A percentile compares a stretch with the other conserved stretches of the same genome.
Evolutionary conservation across 176 grass and related monocot species (phyloP).

Genomic region (Rhipidocladum racemiflorum): DNA sequence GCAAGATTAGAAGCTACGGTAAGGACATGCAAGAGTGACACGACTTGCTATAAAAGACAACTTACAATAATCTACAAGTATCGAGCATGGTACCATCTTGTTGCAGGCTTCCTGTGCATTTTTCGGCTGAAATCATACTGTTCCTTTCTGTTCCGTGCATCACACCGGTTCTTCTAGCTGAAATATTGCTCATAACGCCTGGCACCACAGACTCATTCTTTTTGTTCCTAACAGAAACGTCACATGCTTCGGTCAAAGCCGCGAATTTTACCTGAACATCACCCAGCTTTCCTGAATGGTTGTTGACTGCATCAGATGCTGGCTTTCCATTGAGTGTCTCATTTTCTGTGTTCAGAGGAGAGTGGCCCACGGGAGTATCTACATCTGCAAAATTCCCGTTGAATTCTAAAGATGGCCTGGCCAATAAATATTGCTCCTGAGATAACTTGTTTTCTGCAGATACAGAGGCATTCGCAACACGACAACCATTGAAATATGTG

Average conservation of each 20-base stretch:
- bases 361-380: conserved; percentile 28
- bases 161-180: conserved; percentile 13
- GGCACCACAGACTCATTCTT: not conserved
- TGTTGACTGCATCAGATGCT: conserved; percentile 1
- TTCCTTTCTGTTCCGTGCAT: conserved; percentile 31
- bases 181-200: conserved; percentile 12
- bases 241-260: not conserved
- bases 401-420: conserved; percentile 22
- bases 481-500: conserved; percentile 20
- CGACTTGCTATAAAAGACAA: conserved; percentile 10
- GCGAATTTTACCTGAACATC: not conserved
- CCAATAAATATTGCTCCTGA: conserved; percentile 34
- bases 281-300: conserved; percentile 29
- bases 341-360: conserved; percentile 7
- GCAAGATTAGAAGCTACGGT: conserved; percentile 28
- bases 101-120: conserved; percentile 16
- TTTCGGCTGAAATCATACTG: not conserved
- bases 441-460: conserved; percentile 20
- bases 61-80: conserved; percentile 17
- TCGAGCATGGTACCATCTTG: conserved; percentile 34
- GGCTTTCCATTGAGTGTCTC: not conserved
- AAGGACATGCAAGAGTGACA: conserved; percentile 3
- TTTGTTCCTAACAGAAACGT: conserved; percentile 20
- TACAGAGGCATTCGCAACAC: conserved; percentile 7
- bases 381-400: conserved; percentile 12